Conservation (phyloP, 2,329 filamentous ascomycete species). For the Venturia asperata region DNA sequence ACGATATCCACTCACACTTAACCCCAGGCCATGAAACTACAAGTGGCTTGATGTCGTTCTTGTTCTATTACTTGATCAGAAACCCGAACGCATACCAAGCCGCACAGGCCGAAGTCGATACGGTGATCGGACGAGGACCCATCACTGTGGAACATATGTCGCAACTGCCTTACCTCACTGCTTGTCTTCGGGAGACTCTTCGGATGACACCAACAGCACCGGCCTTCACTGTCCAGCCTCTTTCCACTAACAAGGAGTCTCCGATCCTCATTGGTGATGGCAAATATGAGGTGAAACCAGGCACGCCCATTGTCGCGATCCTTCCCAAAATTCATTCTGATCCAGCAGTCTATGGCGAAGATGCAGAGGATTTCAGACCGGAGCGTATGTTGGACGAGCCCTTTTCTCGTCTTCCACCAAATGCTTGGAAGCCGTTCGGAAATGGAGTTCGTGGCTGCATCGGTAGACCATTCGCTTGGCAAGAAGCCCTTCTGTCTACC, state of each 20-base stretch:
- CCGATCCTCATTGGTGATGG: conserved; percentile 28
- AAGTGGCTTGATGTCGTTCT: conserved; percentile 24
- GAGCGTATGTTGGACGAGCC: conserved; percentile 43
- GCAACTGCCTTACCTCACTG: conserved; percentile 49
- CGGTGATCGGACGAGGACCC: conserved; percentile 42
- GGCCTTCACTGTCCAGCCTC: conserved; percentile 39
- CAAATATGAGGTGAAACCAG: conserved; percentile 33
- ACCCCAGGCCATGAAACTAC: conserved; percentile 23
- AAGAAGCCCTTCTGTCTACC: conserved; percentile 43
- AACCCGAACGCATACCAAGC: conserved; percentile 43
- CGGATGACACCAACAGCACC: conserved; percentile 50
- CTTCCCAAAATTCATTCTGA: conserved; percentile 35
- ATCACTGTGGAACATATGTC: conserved; percentile 44
- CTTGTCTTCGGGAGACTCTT: conserved; percentile 34
- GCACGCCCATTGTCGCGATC: conserved; percentile 27
- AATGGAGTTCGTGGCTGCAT: conserved; percentile 49
- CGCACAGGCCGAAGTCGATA: conserved; percentile 49
- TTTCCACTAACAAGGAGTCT: conserved; percentile 1
- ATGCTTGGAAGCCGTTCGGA: conserved; percentile 48
- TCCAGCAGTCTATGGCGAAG: conserved; percentile 38
- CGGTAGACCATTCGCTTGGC: conserved; percentile 49
- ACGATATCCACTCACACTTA: no score
- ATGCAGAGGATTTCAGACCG: conserved; percentile 39
- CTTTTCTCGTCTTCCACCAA: conserved; percentile 33
- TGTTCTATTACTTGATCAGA: conserved; percentile 27